These are phyloP conservation scores for Phytopythium boreale DNA, from an alignment of 352 stramenopile species.

Conservation along the genomic window DNA sequence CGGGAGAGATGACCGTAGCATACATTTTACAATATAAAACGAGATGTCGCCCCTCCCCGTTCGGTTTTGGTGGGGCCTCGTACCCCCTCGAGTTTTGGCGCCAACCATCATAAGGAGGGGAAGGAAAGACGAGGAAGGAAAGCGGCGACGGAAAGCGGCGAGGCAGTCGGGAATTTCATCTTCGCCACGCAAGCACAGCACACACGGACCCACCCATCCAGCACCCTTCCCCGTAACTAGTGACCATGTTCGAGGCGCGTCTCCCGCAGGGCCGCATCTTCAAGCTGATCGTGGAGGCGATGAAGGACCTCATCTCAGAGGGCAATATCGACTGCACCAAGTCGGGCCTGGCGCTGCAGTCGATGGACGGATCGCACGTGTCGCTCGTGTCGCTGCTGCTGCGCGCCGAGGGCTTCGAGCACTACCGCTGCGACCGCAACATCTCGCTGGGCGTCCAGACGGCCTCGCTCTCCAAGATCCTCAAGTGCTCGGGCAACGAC, in stretches of 20 bases:
- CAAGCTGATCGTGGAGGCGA: conserved; percentile 99
- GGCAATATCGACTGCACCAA: conserved; percentile 97
- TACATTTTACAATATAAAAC: neutral
- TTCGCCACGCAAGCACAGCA: conserved; percentile 1
- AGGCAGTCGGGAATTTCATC: conserved; percentile 44
- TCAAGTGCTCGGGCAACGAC: conserved; percentile 99
- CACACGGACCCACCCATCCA: neutral
- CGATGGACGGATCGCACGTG: conserved; percentile 99
- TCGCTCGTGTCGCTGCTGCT: conserved; percentile 96
- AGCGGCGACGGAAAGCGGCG: conserved; percentile 6
- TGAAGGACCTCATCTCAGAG: conserved; percentile 99
- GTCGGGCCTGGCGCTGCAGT: conserved; percentile 92
- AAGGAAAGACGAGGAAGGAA: conserved; percentile 11
- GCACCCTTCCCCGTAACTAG: neutral
- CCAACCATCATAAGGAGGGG: conserved; percentile 16
- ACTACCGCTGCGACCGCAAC: conserved; percentile 98
- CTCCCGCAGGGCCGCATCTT: conserved; percentile 96
- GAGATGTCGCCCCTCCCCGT: conserved; percentile 12
- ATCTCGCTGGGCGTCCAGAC: conserved; percentile 98
- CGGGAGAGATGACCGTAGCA: neutral
- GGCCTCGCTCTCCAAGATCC: conserved; percentile 97
- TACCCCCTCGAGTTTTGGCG: conserved; percentile 25
- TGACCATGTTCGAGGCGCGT: conserved; percentile 98
- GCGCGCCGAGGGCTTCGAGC: conserved; percentile 93
- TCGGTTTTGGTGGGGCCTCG: neutral